Percentiles rank a stretch among this genome's conserved stretches.
Evolutionary conservation across 768 basidiomycete genomes (phyloP).

Genomic region (Pulveroboletus ravenelii): DNA sequence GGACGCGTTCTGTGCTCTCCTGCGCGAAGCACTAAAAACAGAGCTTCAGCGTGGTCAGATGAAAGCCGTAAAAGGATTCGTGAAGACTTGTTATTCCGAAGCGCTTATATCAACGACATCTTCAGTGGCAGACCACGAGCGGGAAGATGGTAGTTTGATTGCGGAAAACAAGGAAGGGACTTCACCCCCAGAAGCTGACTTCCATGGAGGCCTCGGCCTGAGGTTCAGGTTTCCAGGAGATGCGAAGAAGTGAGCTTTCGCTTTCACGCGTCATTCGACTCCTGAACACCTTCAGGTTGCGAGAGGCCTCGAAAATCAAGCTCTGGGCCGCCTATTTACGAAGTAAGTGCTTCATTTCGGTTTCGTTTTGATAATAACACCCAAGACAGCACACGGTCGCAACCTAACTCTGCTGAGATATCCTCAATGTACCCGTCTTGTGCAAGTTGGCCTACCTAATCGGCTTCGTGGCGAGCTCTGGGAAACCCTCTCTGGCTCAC

Average conservation of each 20-base stretch:
- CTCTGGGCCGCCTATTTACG: constrained; percentile 88
- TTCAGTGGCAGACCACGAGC: constrained; percentile 57
- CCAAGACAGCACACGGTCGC: constrained; percentile 72
- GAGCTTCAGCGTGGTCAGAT: constrained; percentile 89
- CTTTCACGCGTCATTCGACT: background rate
- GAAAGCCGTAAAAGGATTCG: constrained; percentile 87
- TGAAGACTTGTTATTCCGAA: constrained; percentile 93
- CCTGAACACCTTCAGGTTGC: constrained; percentile 47
- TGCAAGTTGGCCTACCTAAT: constrained; percentile 95
- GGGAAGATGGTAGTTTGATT: constrained; percentile 63
- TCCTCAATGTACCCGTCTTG: constrained; percentile 93
- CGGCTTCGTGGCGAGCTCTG: constrained; percentile 94
- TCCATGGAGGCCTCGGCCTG: constrained; percentile 75
- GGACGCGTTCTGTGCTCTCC: constrained; percentile 84
- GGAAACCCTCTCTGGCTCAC: constrained; percentile 93
- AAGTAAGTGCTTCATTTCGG: constrained; percentile 39
- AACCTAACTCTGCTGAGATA: constrained; percentile 94
- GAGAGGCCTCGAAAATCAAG: constrained; percentile 92
- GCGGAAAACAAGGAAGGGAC: constrained; percentile 49
- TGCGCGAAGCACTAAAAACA: constrained; percentile 84
- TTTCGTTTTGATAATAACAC: constrained; percentile 9
- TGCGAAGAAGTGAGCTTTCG: constrained; percentile 68
- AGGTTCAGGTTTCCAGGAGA: constrained; percentile 90
- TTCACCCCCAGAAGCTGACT: constrained; percentile 45
- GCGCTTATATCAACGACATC: constrained; percentile 61